Evolutionary conservation across 75 land plant genomes (phyloP), one percentile per base, ranked within the genome.

Genomic region (Adiantum capillusveneris): DNA sequence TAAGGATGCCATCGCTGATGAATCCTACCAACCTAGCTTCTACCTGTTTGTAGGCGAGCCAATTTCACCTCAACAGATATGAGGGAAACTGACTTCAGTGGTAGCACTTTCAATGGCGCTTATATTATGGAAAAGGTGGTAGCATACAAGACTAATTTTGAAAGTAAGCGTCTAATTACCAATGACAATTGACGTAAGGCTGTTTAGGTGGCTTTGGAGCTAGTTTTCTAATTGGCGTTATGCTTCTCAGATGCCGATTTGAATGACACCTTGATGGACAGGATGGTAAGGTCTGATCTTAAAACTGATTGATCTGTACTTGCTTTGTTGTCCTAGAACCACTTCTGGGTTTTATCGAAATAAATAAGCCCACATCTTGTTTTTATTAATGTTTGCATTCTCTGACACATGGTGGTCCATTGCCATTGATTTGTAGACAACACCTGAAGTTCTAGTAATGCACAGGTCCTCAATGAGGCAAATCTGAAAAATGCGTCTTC

Each of bases 51-150:
- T 81, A 90, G 99, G 78, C 71, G 99, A 39, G 99, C 92, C 22
- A 95, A 95, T 68, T 95, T 95, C 76, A 95, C 99, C 19, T 58
- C 96, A 45, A 97, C 99, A 46, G 99, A 95, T 61, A 95, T 95
- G 91, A 84, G 96, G 62, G 99, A 95, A 65, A 79, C 97, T 11
- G 73, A 95, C 74, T 95, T 95, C 68, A 95, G 99, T 76, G 96
- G 96, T 28, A 84, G 82, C 65, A 84, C 88, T 19, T 94, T 94
- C 71, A 94, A 86, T 71, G 99, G 99, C 34, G 99, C 91, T 48
- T 95, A 95, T 59, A 72, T 94, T 53, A 73, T 95, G 51, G 99
- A 95, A 78, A 95, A 95, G 66, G 99, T 97, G 62, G 99, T 95
- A 72, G 99, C 99, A 44, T 90, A 79, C 70, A 90, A 64, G 50